Conservation (phyloP, 108 stramenopile genomes). For the Aurantiochytrium sp. region DNA sequence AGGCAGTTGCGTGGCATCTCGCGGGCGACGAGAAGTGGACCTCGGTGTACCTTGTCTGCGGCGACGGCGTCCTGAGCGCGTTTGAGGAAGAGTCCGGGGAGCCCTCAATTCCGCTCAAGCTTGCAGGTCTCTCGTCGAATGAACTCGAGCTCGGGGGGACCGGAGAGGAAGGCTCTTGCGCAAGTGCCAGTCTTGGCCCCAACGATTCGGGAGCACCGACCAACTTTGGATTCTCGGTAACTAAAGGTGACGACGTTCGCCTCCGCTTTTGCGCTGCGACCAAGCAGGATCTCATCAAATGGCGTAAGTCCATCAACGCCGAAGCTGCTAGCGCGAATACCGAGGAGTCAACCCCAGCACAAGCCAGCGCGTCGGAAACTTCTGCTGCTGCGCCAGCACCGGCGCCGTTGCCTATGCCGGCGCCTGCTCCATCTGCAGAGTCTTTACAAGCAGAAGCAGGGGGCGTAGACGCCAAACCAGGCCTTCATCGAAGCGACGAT, state of each 20-base stretch:
- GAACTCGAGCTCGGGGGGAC: not conserved
- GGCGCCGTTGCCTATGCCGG: not conserved
- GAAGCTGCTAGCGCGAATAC: not conserved
- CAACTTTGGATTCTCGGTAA: not conserved
- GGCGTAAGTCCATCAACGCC: not conserved
- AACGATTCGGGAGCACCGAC: not conserved
- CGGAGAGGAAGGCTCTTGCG: not conserved
- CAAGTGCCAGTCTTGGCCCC: not conserved
- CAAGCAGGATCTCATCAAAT: slow-evolving; percentile 1
- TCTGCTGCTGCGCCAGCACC: not conserved
- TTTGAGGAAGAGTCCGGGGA: not conserved
- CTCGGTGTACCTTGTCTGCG: not conserved
- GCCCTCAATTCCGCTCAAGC: not conserved
- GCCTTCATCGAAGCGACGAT: too few relatives aligned
- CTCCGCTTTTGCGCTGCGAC: not conserved
- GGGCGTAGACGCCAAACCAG: too few relatives aligned
- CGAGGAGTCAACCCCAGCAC: not conserved
- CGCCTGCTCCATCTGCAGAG: not conserved
- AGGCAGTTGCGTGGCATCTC: not conserved
- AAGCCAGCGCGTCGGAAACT: not conserved
- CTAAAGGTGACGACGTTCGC: not conserved
- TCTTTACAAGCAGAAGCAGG: too few relatives aligned
- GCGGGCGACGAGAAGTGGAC: not conserved
- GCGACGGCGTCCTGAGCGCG: not conserved
- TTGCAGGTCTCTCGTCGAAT: not conserved